Base-by-base conservation (phyloP, 371 early-diverging fungal genomes). In the Blakeslea trispora region DNA sequence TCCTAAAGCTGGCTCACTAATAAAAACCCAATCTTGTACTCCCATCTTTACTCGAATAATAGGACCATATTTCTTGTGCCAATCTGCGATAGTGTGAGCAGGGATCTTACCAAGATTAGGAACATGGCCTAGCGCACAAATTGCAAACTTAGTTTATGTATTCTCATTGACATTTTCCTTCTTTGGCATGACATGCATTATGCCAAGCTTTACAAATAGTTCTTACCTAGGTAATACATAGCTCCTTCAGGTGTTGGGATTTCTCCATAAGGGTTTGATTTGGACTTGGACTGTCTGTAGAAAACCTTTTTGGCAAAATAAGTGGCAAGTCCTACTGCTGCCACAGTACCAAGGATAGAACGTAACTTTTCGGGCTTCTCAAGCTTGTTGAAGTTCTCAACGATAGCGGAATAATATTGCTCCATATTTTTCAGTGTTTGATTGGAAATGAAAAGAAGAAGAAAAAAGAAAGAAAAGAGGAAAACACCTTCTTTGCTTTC, bases 1-100 rank as follows among this genome's bases (percentile, higher is more conserved):
- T 6, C 52, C 69, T 15, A 50, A 21, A 5, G n/a, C 3, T 34
- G 65, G 47, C 7, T 68, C 58, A 18, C 61, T 45, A 6, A 68
- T 22, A 24, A 57, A 54, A 10, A 68, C 21, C 65, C 65, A 68
- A 5, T 52, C 45, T 51, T 68, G 61, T 11, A 32, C 50, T 17
- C 65, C 65, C 51, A 61, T 54, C 10, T 52, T 32, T 5, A 68
- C 22, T 14, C 24, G 49, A 2, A 64, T 13, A 15, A 68, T 53
- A 10, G 65, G 65, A 1, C 67, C 71, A 11, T 50, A 28, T 21
- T 55, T 24, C 23, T 40, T 24, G 21, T 67, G 67, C 67, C 67
- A 67, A 40, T 67, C 46, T 21, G 56, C 23, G 10, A 57, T 53
- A 14, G 28, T 61, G 22, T 42, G 31, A 14, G 46, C 61, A 15